Evolutionary conservation across 2,329 filamentous ascomycete species (phyloP).

Genomic region (Myotisia sp.): DNA sequence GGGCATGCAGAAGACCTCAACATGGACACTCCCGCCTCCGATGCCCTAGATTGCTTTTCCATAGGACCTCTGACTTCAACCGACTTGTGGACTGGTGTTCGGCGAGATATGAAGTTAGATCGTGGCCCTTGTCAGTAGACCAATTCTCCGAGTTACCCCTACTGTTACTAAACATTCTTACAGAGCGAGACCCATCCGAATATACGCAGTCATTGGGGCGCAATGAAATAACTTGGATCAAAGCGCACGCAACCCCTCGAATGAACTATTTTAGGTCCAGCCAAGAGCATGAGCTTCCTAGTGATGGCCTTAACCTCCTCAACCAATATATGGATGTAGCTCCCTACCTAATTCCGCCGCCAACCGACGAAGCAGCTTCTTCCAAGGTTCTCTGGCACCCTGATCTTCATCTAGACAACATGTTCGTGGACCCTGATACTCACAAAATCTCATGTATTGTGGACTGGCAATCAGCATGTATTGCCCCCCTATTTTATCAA

Average conservation of each 20-base stretch:
- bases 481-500: slow-evolving; percentile 19
- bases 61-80: slow-evolving; percentile 16
- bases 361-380: not conserved
- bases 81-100: slow-evolving; percentile 14
- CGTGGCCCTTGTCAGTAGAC: slow-evolving; percentile 19
- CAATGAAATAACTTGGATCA: slow-evolving; percentile 18
- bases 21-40: not conserved
- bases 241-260: slow-evolving; percentile 14
- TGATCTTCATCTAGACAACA: slow-evolving; percentile 19
- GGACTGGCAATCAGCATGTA: slow-evolving; percentile 19
- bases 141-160: not conserved
- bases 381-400: slow-evolving; percentile 1
- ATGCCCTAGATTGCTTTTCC: not conserved
- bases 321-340: slow-evolving; percentile 14
- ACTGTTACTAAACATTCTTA: too few species aligned
- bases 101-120: slow-evolving; percentile 17
- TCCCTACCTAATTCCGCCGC: not conserved
- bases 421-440: slow-evolving; percentile 20
- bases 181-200: slow-evolving; percentile 9
- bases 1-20: not conserved
- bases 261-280: slow-evolving; percentile 18
- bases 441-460: slow-evolving; percentile 19
- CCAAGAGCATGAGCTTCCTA: slow-evolving; percentile 13
- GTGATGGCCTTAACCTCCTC: slow-evolving; percentile 16
- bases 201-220: slow-evolving; percentile 16